A percentile compares a stretch with the other conserved stretches of the same genome.
These are phyloP conservation scores for Bisporella sp. DNA, from an alignment of 2,329 filamentous ascomycete genomes.

Conservation along the genomic window DNA sequence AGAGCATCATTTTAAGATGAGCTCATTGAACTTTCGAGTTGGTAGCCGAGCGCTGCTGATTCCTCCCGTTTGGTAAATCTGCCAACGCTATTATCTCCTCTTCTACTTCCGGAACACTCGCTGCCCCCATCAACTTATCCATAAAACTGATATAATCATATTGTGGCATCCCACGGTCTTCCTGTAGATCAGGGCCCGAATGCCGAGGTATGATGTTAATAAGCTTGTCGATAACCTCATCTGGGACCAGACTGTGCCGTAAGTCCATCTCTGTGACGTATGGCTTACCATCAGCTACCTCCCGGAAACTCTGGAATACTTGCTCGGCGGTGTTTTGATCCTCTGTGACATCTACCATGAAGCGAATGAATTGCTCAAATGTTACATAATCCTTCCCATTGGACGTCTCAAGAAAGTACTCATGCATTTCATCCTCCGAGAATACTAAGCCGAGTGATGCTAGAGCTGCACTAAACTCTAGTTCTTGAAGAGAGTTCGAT, in stretches of 20 bases:
- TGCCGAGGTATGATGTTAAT: slow-evolving; percentile 81
- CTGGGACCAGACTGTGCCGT: slow-evolving; percentile 87
- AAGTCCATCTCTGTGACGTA: slow-evolving; percentile 98
- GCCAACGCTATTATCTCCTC: slow-evolving; percentile 9
- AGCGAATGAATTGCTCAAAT: slow-evolving; percentile 97
- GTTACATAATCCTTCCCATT: slow-evolving; percentile 73
- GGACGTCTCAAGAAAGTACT: slow-evolving; percentile 85
- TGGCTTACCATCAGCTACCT: slow-evolving; percentile 96
- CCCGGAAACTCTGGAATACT: slow-evolving; percentile 94
- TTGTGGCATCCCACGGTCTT: slow-evolving; percentile 78
- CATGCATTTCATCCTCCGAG: slow-evolving; percentile 96
- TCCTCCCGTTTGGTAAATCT: slow-evolving; percentile 22
- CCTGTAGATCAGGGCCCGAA: slow-evolving; percentile 75
- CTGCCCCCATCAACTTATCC: slow-evolving; percentile 64
- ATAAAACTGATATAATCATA: slow-evolving; percentile 98
- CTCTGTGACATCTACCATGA: slow-evolving; percentile 99
- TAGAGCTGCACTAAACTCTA: slow-evolving; percentile 92
- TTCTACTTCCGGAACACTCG: slow-evolving; percentile 16
- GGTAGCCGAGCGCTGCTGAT: slow-evolving; percentile 8
- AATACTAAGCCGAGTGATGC: slow-evolving; percentile 95
- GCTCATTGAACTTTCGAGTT: slow-evolving; percentile 6
- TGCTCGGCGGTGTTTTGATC: slow-evolving; percentile 98
- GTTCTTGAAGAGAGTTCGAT: slow-evolving; percentile 81
- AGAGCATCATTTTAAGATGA: slow-evolving; percentile 5
- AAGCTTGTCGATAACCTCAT: slow-evolving; percentile 93